phyloP scores from a whole-genome alignment of 257 asterid genomes.

The Solanum appendiculatum region DNA sequence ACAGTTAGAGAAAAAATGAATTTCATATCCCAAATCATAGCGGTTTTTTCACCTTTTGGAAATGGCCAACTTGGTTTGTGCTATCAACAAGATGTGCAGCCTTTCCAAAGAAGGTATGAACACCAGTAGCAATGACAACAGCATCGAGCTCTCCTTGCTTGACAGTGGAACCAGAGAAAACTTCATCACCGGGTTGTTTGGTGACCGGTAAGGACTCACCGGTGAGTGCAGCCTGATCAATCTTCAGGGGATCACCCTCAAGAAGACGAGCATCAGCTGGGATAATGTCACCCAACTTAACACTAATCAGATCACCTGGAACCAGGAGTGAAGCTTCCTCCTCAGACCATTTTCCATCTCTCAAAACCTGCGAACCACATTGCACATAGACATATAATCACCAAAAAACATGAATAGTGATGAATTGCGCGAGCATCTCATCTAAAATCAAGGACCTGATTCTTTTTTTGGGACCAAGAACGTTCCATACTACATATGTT shows the following conservation, averaged over 20 bases:
- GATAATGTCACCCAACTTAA: slow-evolving; percentile 68
- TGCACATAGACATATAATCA: neutral
- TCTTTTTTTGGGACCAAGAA: neutral
- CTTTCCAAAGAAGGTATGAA: slow-evolving; percentile 77
- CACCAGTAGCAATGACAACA: slow-evolving; percentile 73
- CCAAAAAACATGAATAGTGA: neutral
- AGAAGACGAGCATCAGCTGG: slow-evolving; percentile 85
- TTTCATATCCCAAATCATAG: neutral
- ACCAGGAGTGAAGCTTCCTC: slow-evolving; percentile 71
- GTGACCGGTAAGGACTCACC: slow-evolving; percentile 80
- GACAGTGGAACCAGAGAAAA: slow-evolving; percentile 83
- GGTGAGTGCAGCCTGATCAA: slow-evolving; percentile 76
- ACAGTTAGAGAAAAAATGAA: neutral
- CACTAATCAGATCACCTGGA: slow-evolving; percentile 74
- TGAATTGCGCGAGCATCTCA: neutral
- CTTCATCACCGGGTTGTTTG: slow-evolving; percentile 44
- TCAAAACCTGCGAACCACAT: slow-evolving; percentile 27
- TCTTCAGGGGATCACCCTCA: slow-evolving; percentile 75
- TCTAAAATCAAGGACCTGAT: neutral
- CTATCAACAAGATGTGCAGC: slow-evolving; percentile 89
- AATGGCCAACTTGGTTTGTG: slow-evolving; percentile 75
- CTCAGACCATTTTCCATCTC: slow-evolving; percentile 75
- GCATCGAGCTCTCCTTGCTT: slow-evolving; percentile 90
- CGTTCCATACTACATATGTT: neutral
- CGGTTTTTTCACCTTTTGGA: slow-evolving; percentile 46